Base-by-base conservation (phyloP, 225 moss, liverwort and hornwort genomes). In the Takakia lepidozioides region DNA sequence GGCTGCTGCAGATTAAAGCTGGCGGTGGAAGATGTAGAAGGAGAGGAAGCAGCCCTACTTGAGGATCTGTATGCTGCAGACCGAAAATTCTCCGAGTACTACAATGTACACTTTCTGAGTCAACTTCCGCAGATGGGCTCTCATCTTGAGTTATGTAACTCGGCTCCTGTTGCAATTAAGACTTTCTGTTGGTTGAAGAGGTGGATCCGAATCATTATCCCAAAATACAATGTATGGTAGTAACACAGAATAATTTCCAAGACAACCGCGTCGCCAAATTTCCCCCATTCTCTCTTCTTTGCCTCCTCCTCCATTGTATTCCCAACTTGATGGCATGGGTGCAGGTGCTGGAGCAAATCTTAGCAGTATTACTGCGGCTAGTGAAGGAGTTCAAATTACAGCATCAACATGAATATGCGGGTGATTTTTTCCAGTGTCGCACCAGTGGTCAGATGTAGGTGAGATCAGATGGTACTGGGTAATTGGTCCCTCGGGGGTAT, bases 321-420 rank as follows among this genome's bases (percentile, higher is more conserved):
- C n/a, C n/a, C n/a, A n/a, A n/a, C n/a, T n/a, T n/a, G n/a, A n/a
- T n/a, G n/a, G n/a, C n/a, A 19, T 49, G 26, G 25, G 41, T 13
- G 19, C 71, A 92, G 92, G 92, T 93, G 42, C 68, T 93, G 85
- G 92, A 93, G 82, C 88, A 93, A 66, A 93, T 93, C 43, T 74
- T 87, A 49, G 72, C 80, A 37, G 85, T 87, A 28, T 60, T 92
- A 35, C 46, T 85, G 42, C 76, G 87, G 57, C 68, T 88, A 16
- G 88, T 93, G 46, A 88, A 93, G 49, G 92, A 88, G 50, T 87
- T 93, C 41, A 93, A 93, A 52, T 68, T 93, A 29, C 82, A 74
- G 52, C 85, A 88, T 45, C 88, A 93, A 67, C 82, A 87, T 71
- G 82, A 87, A 69, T 93, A 93, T 69, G 92, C 87, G 59, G 46